These are phyloP conservation scores for Penicillium janthinellum DNA, from an alignment of 2,329 filamentous ascomycete genomes.

Conservation along the genomic window DNA sequence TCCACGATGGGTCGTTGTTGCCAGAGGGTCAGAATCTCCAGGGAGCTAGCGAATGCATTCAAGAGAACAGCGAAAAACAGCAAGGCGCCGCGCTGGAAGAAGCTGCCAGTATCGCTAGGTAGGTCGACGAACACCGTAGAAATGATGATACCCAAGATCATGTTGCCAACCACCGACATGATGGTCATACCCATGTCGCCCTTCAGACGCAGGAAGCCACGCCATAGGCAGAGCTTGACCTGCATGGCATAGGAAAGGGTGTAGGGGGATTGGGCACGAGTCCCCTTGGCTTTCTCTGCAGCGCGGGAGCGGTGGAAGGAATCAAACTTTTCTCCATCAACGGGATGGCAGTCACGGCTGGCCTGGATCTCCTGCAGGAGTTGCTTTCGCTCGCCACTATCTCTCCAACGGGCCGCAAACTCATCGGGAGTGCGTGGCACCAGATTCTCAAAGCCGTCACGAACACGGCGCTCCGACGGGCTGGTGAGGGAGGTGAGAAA, in stretches of 20 bases:
- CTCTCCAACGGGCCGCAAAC: constrained; percentile 60
- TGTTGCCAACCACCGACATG: constrained; percentile 66
- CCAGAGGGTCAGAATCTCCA: constrained; percentile 83
- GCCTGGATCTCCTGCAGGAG: constrained; percentile 45
- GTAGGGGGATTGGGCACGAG: constrained; percentile 71
- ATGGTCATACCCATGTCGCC: constrained; percentile 75
- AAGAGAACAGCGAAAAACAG: constrained; percentile 84
- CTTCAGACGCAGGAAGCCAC: constrained; percentile 72
- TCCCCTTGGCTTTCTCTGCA: constrained; percentile 43
- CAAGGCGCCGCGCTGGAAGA: constrained; percentile 74
- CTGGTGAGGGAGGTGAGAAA: constrained; percentile 71
- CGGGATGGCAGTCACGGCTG: constrained; percentile 40
- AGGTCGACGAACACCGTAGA: constrained; percentile 79
- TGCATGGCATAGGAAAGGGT: constrained; percentile 78
- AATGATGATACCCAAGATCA: constrained; percentile 73
- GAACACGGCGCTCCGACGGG: constrained; percentile 58
- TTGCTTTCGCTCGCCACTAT: constrained; percentile 49
- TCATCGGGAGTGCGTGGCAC: constrained; percentile 71
- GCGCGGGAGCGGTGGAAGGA: constrained; percentile 42
- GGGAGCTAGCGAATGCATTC: constrained; percentile 75
- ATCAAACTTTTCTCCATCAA: constrained; percentile 38
- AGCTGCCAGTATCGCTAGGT: constrained; percentile 63
- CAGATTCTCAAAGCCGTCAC: constrained; percentile 59
- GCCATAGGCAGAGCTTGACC: constrained; percentile 73
- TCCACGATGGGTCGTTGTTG: constrained; percentile 89